Evolutionary conservation across 2,329 filamentous ascomycete species (phyloP).

Genomic region (Tolypocladium pustulatum): DNA sequence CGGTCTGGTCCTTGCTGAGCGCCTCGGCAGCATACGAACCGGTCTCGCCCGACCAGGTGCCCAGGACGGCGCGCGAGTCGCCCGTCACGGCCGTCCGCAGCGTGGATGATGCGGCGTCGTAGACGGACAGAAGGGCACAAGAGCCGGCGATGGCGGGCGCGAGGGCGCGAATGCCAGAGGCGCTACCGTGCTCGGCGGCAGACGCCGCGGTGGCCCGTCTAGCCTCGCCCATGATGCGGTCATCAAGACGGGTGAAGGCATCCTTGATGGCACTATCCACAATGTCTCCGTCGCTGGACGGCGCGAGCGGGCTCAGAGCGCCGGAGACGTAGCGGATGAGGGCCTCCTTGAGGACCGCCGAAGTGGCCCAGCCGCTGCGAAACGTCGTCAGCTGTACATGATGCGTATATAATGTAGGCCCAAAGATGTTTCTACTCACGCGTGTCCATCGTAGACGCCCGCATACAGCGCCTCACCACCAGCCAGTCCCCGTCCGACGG

Average conservation of each 20-base stretch:
- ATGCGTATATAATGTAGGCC: neutral
- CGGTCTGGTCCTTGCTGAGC: constrained; percentile 56
- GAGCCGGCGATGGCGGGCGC: constrained; percentile 38
- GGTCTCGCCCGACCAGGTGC: constrained; percentile 29
- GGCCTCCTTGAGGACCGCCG: constrained; percentile 24
- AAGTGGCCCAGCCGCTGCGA: constrained; percentile 29
- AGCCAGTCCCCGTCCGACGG: constrained; percentile 18
- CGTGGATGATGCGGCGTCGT: constrained; percentile 40
- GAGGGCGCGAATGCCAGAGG: constrained; percentile 19
- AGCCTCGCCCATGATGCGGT: constrained; percentile 37
- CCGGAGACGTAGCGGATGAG: constrained; percentile 32
- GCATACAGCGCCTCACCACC: constrained; percentile 17
- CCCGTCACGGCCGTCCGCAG: constrained; percentile 56
- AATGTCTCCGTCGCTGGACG: constrained; percentile 28
- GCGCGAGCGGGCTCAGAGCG: constrained; percentile 18
- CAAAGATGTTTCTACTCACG: constrained; percentile 18
- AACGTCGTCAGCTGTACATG: neutral
- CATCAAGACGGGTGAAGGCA: constrained; percentile 45
- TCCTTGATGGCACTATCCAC: constrained; percentile 46
- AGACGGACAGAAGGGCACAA: constrained; percentile 53
- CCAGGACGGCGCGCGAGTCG: constrained; percentile 57
- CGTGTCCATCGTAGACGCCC: constrained; percentile 39
- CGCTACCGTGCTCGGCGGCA: constrained; percentile 15
- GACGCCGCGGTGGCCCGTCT: constrained; percentile 16
- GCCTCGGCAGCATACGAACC: constrained; percentile 37